Base-by-base conservation (phyloP, 306 rosid species). In the Cyclanthera cordifolia region DNA sequence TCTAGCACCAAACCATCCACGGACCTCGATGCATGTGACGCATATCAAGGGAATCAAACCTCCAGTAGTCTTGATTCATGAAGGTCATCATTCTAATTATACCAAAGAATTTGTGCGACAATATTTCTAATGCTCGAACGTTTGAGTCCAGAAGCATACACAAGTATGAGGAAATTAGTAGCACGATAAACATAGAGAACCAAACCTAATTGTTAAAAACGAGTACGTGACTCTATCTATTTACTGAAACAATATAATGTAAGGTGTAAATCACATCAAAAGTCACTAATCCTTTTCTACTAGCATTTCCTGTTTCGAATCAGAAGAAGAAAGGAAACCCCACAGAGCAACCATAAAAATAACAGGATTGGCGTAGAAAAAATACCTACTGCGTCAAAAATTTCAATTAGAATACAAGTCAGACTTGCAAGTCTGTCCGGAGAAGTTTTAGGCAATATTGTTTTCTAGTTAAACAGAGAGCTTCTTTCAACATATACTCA, bases 1-100 rank as follows among this genome's bases (percentile, higher is more conserved):
- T 65, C 70, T 41, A 46, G 54, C 54, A 65, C 23, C 55, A 66
- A 66, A 46, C 54, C 43, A 23, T 15, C 47, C 71, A 66, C 54
- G 15, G 16, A 16, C 39, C 23, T 23, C 55, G 17, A 47, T 13
- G 11, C 2, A 16, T 4, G 21, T 37, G 2, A 28, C 70, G 6
- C 34, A 20, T 27, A 27, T 10, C 28, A 61, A 19, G 30, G 68
- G 68, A 64, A 64, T 13, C 30, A 66, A 66, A 66, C 55, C 43
- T 66, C 70, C 71, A 66, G 37, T 9, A 66, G 55, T 45, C 55
- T 13, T 7, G n/a, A n/a, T n/a, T n/a, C n/a, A n/a, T n/a, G 13
- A 15, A 65, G 7, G 12, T 39, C 34, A 23, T 21, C 34, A 14
- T 43, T 45, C 37, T 45, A 23, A 45, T 6, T n/a, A 21, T 15